phyloP scores from a whole-genome alignment of 139 green algal genomes.

The Eudorina sp. region DNA sequence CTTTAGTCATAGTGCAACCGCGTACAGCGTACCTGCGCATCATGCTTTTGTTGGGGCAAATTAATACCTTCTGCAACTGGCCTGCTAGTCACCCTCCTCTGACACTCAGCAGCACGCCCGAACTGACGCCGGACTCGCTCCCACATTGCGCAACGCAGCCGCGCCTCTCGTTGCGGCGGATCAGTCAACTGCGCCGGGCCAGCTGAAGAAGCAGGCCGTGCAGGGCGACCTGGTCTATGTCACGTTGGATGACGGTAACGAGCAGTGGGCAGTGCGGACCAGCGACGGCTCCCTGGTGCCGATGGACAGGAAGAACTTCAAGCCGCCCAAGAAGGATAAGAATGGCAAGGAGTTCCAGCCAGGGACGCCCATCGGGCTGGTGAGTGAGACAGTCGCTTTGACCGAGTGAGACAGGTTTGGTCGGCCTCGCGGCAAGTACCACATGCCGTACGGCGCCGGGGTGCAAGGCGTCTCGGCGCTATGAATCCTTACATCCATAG shows the following conservation, averaged over 20 bases:
- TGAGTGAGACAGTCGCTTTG: background rate
- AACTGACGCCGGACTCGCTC: too few relatives aligned
- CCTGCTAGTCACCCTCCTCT: background rate
- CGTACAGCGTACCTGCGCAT: background rate
- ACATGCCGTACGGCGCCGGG: too few relatives aligned
- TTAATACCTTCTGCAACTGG: background rate
- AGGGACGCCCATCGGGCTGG: background rate
- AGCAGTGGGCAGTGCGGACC: background rate
- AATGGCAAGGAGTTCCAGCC: background rate
- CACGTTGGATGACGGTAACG: background rate
- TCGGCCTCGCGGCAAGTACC: background rate
- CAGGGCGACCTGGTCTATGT: background rate
- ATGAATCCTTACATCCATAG: background rate
- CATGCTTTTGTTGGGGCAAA: background rate
- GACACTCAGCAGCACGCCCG: too few relatives aligned
- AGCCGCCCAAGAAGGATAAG: conserved; percentile 11
- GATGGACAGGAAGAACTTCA: background rate
- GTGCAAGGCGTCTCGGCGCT: background rate
- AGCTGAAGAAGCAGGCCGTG: background rate
- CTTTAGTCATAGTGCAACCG: background rate
- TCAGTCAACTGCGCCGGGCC: background rate
- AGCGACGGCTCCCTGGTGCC: background rate
- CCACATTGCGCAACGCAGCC: background rate
- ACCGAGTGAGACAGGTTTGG: background rate
- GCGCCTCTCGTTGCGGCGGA: background rate